phyloP scores from a whole-genome alignment of 2,329 filamentous ascomycete species.

The Exophiala sideris region DNA sequence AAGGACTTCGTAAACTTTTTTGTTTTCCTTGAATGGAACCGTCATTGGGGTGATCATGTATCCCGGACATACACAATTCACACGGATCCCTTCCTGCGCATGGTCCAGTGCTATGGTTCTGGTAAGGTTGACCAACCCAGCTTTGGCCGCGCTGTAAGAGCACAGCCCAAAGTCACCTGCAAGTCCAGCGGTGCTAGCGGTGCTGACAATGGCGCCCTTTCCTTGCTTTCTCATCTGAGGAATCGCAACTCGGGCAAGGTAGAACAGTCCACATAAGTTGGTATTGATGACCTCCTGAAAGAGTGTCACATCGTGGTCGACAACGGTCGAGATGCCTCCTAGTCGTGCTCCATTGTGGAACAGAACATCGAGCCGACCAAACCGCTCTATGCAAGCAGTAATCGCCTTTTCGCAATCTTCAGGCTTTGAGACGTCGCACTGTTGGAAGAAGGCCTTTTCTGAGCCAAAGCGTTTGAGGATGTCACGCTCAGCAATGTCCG shows the following conservation, averaged over 20 bases:
- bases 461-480: constrained; percentile 11
- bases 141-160: constrained; percentile 17
- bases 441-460: constrained; percentile 12
- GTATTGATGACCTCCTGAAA: constrained; percentile 20
- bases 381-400: constrained; percentile 9
- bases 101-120: constrained; percentile 16
- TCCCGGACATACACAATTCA: constrained; percentile 12
- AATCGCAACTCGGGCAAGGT: constrained; percentile 11
- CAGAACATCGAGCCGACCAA: constrained; percentile 10
- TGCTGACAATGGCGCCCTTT: constrained; percentile 18
- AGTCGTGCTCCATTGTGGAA: constrained; percentile 15
- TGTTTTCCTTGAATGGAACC: not conserved
- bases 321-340: constrained; percentile 10
- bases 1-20: constrained; percentile 9
- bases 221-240: constrained; percentile 11
- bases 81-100: constrained; percentile 15
- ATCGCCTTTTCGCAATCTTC: constrained; percentile 8
- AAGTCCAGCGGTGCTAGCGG: constrained; percentile 12
- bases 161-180: constrained; percentile 17
- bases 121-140: constrained; percentile 13
- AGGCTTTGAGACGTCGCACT: constrained; percentile 14
- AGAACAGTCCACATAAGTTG: constrained; percentile 15
- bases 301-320: constrained; percentile 10
- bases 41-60: constrained; percentile 16
- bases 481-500: constrained; percentile 13